phyloP scores from a whole-genome alignment of 352 stramenopile genomes.

The Globisporangium radiosum region DNA sequence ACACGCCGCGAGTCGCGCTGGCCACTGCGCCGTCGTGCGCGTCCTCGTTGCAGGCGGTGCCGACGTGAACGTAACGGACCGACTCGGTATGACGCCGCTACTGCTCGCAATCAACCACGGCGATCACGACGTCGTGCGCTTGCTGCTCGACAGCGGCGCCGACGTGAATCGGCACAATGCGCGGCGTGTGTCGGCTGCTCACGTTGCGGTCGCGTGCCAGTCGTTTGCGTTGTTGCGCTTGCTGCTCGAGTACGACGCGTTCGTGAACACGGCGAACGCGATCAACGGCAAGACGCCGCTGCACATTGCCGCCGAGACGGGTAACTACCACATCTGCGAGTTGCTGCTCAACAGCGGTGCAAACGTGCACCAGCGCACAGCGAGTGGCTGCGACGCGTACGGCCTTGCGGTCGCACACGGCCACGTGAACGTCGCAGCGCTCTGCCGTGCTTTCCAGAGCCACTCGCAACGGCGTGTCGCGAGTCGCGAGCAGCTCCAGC shows the following conservation, averaged over 20 bases:
- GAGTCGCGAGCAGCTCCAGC: slow-evolving; percentile 8
- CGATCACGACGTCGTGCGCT: slow-evolving; percentile 31
- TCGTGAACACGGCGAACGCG: slow-evolving; percentile 39
- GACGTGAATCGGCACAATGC: slow-evolving; percentile 43
- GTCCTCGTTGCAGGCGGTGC: slow-evolving; percentile 4
- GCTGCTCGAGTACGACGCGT: slow-evolving; percentile 37
- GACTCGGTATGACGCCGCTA: slow-evolving; percentile 39
- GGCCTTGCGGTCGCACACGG: slow-evolving; percentile 9
- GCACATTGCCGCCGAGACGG: slow-evolving; percentile 46
- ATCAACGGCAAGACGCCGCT: slow-evolving; percentile 50
- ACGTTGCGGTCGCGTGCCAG: slow-evolving; percentile 44
- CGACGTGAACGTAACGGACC: slow-evolving; percentile 1
- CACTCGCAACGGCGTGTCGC: slow-evolving; percentile 4
- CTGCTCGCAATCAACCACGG: slow-evolving; percentile 42
- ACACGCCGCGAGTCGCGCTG: slow-evolving; percentile 36
- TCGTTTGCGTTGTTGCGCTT: slow-evolving; percentile 28
- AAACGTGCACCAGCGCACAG: slow-evolving; percentile 14
- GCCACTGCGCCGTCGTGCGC: slow-evolving; percentile 42
- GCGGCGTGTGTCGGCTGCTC: slow-evolving; percentile 37
- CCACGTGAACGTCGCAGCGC: slow-evolving; percentile 13
- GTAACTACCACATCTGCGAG: slow-evolving; percentile 42
- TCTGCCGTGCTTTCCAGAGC: slow-evolving; percentile 13
- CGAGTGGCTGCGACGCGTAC: slow-evolving; percentile 10
- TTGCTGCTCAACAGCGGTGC: slow-evolving; percentile 25
- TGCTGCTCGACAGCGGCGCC: slow-evolving; percentile 38